Conservation (phyloP, 2,329 filamentous ascomycete genomes). For the Sporothrix inflata region DNA sequence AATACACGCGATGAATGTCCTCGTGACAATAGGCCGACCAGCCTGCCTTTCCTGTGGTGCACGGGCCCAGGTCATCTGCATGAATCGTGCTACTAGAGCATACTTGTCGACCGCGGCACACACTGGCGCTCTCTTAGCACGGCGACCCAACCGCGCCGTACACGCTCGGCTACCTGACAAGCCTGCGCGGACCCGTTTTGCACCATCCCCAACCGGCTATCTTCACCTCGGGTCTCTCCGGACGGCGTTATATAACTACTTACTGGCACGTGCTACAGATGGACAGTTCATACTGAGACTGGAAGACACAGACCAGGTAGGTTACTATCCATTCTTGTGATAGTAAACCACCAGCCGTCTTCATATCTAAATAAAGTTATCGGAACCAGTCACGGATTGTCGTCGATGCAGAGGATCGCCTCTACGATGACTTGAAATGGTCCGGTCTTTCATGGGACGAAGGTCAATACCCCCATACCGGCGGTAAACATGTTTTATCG, state of each 20-base stretch:
- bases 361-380: not conserved
- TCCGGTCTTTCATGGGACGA: slow-evolving; percentile 92
- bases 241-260: slow-evolving; percentile 93
- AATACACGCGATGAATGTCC: not conserved
- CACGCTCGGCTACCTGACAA: slow-evolving; percentile 45
- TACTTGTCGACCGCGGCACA: not conserved
- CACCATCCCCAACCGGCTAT: slow-evolving; percentile 92
- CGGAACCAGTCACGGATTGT: slow-evolving; percentile 73
- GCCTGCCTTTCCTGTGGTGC: slow-evolving; percentile 20
- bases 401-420: slow-evolving; percentile 72
- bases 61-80: not conserved
- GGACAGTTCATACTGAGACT: slow-evolving; percentile 90
- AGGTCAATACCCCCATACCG: slow-evolving; percentile 52
- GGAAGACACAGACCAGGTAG: slow-evolving; percentile 91
- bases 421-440: slow-evolving; percentile 84
- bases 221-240: slow-evolving; percentile 89
- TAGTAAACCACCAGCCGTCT: not conserved
- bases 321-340: not conserved
- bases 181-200: slow-evolving; percentile 82
- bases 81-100: not conserved
- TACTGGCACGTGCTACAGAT: slow-evolving; percentile 83
- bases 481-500: not conserved
- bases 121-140: not conserved
- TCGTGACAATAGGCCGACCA: slow-evolving; percentile 9
- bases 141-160: not conserved